These are phyloP conservation scores for Citrus reticulata DNA, from an alignment of 345 rosid genomes.

Conservation along the genomic window DNA sequence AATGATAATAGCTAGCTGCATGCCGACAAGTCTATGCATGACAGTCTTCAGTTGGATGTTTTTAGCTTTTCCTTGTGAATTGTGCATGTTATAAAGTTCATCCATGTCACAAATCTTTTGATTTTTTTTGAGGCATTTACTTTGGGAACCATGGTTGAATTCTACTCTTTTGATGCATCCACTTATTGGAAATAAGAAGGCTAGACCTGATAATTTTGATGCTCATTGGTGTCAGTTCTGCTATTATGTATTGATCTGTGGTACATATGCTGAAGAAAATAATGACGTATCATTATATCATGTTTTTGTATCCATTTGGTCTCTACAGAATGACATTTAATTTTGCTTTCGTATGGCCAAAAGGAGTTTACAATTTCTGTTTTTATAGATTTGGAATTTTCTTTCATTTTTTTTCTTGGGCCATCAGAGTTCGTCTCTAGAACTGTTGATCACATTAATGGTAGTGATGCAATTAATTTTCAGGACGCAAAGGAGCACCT, in stretches of 20 bases:
- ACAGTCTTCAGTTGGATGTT: neutral
- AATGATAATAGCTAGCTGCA: neutral
- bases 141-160: neutral
- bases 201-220: neutral
- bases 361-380: neutral
- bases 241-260: neutral
- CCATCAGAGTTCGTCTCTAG: neutral
- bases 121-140: neutral
- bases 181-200: neutral
- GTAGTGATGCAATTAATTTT: slow-evolving; percentile 14
- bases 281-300: neutral
- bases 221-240: neutral
- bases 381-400: neutral
- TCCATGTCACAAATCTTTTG: neutral
- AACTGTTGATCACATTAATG: slow-evolving; percentile 2
- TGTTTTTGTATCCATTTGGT: neutral
- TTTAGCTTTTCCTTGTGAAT: neutral
- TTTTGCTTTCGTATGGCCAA: neutral
- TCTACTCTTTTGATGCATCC: neutral
- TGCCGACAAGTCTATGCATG: neutral
- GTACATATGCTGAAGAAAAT: neutral
- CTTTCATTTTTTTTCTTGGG: too few species aligned
- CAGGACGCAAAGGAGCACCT: slow-evolving; percentile 99
- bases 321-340: neutral
- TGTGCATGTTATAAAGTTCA: neutral